phyloP scores from a whole-genome alignment of 2,329 filamentous ascomycete genomes.

The Clarireedia homoeocarpa region DNA sequence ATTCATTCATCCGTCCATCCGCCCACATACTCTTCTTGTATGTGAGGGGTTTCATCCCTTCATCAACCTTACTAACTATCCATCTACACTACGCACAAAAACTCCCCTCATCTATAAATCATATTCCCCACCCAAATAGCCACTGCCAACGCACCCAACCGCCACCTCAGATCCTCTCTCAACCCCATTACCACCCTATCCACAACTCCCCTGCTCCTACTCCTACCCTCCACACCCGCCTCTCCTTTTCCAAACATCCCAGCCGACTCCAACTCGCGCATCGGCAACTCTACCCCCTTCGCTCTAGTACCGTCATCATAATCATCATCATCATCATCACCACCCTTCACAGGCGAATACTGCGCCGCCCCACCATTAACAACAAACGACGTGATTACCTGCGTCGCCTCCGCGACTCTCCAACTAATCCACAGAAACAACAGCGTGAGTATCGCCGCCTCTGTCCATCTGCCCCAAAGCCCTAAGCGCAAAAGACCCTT shows the following conservation, averaged over 20 bases:
- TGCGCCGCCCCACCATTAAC: conserved; percentile 14
- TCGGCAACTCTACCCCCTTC: conserved; percentile 11
- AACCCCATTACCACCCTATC: background rate
- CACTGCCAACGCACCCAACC: conserved; percentile 8
- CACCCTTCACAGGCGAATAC: background rate
- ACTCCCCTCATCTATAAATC: conserved; percentile 9
- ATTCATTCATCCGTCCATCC: too few species aligned
- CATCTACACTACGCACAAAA: too few species aligned
- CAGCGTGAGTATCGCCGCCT: conserved; percentile 33
- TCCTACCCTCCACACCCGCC: conserved; percentile 31
- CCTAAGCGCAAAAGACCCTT: conserved; percentile 39
- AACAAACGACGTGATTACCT: conserved; percentile 33
- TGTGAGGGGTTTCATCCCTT: too few species aligned
- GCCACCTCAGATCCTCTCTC: conserved; percentile 10
- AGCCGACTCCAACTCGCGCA: too few species aligned
- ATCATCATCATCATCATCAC: conserved; percentile 29
- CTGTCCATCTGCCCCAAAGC: conserved; percentile 28
- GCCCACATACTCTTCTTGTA: too few species aligned
- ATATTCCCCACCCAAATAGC: conserved; percentile 17
- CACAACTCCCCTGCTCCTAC: conserved; percentile 21
- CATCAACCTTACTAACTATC: background rate
- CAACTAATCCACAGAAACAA: conserved; percentile 37
- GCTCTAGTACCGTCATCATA: conserved; percentile 11
- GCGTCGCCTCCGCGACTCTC: conserved; percentile 32
- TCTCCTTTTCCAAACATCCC: conserved; percentile 28